These are phyloP conservation scores for Globisporangium cystogenes DNA, from an alignment of 352 stramenopile genomes.

Conservation along the genomic window DNA sequence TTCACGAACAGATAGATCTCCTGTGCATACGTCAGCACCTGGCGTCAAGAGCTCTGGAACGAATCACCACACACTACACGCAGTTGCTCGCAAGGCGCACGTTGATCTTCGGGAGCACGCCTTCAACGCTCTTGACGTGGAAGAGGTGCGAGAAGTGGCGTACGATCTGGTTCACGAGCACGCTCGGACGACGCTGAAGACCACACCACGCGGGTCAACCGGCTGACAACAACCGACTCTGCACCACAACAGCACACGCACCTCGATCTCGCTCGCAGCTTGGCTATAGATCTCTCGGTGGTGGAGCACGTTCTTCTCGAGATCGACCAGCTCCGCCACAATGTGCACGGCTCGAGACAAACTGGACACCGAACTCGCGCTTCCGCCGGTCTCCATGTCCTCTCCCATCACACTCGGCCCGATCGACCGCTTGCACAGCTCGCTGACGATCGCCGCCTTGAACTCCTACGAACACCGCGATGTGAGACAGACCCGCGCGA, in stretches of 20 bases:
- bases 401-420: slow-evolving; percentile 28
- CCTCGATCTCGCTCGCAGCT: slow-evolving; percentile 75
- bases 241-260: no score
- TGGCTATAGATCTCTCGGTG: slow-evolving; percentile 75
- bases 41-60: no score
- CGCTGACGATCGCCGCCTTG: slow-evolving; percentile 44
- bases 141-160: slow-evolving; percentile 87
- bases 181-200: slow-evolving; percentile 54
- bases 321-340: slow-evolving; percentile 72
- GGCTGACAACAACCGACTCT: background rate
- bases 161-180: slow-evolving; percentile 85
- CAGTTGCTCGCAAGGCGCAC: slow-evolving; percentile 19
- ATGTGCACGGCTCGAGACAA: slow-evolving; percentile 60
- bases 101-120: slow-evolving; percentile 89
- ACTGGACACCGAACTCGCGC: slow-evolving; percentile 22
- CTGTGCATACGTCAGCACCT: slow-evolving; percentile 17
- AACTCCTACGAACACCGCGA: slow-evolving; percentile 25
- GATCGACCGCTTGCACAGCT: slow-evolving; percentile 56
- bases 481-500: background rate
- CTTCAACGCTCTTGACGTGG: slow-evolving; percentile 78
- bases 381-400: slow-evolving; percentile 3
- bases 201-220: background rate
- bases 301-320: slow-evolving; percentile 80
- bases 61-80: background rate
- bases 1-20: slow-evolving; percentile 85